Conservation (phyloP, 768 basidiomycete genomes). For the Trametopsis cervina region DNA sequence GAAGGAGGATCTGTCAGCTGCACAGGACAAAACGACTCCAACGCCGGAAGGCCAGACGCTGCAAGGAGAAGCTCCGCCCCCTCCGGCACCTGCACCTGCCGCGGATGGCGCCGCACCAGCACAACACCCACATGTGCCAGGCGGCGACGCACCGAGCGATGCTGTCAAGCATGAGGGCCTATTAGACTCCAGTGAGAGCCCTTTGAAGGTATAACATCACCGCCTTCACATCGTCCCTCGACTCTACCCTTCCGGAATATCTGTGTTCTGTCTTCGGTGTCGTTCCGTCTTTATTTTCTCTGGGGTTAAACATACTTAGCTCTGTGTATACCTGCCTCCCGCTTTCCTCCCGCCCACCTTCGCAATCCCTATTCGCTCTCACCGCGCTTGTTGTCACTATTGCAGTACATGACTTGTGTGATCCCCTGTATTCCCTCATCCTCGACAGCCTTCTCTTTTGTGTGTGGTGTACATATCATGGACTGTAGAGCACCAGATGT, state of each 20-base stretch:
- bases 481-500: too few relatives aligned
- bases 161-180: conserved; percentile 58
- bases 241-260: too few relatives aligned
- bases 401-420: too few relatives aligned
- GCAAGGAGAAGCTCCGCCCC: conserved; percentile 41
- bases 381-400: too few relatives aligned
- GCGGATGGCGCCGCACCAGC: conserved; percentile 38
- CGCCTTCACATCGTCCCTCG: background rate
- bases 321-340: conserved; percentile 13
- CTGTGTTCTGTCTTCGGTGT: conserved; percentile 1
- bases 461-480: conserved; percentile 4
- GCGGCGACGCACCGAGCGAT: conserved; percentile 47
- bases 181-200: conserved; percentile 58
- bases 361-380: too few relatives aligned
- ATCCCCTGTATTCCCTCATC: too few relatives aligned
- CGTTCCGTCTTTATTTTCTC: background rate
- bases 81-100: conserved; percentile 38
- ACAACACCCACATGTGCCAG: too few relatives aligned
- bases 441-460: too few relatives aligned
- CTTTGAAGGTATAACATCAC: conserved; percentile 29
- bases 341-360: too few relatives aligned
- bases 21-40: conserved; percentile 4
- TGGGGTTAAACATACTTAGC: conserved; percentile 9
- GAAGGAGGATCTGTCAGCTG: conserved; percentile 10
- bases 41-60: conserved; percentile 27